A percentile compares a stretch with the other conserved stretches of the same genome.
phyloP scores from a whole-genome alignment of 176 grass and related monocot species.

The Bolboschoenus planiculmis region DNA sequence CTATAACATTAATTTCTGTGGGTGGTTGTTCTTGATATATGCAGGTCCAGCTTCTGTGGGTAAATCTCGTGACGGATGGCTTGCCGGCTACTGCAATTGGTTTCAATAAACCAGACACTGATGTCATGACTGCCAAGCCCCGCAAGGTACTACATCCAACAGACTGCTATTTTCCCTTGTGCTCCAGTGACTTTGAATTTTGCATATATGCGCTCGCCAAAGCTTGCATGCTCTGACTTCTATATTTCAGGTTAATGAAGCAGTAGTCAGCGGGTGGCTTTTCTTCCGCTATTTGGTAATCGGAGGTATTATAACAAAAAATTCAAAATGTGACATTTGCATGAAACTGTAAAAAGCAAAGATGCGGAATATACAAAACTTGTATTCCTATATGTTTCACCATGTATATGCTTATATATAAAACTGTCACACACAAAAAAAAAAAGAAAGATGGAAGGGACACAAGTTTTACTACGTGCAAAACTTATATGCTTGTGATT shows the following conservation, averaged over 20 bases:
- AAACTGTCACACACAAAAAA: background rate
- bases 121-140: slow-evolving; percentile 86
- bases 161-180: background rate
- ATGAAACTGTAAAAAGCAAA: background rate
- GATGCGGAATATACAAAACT: background rate
- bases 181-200: background rate
- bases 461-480: background rate
- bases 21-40: slow-evolving; percentile 8
- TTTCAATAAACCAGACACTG: slow-evolving; percentile 90
- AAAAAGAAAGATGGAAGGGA: background rate
- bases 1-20: background rate
- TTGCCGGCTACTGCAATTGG: slow-evolving; percentile 98
- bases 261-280: slow-evolving; percentile 95
- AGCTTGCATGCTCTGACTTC: slow-evolving; percentile 16
- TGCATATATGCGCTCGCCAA: background rate
- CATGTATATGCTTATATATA: background rate
- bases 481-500: background rate
- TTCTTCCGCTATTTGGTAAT: slow-evolving; percentile 99
- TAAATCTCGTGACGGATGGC: slow-evolving; percentile 96
- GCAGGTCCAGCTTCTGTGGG: slow-evolving; percentile 96
- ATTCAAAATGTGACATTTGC: background rate
- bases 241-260: slow-evolving; percentile 74
- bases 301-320: slow-evolving; percentile 49
- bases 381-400: background rate
- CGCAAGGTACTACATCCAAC: slow-evolving; percentile 56